Conservation (phyloP, 345 rosid genomes). For the Aquilaria malaccensis region DNA sequence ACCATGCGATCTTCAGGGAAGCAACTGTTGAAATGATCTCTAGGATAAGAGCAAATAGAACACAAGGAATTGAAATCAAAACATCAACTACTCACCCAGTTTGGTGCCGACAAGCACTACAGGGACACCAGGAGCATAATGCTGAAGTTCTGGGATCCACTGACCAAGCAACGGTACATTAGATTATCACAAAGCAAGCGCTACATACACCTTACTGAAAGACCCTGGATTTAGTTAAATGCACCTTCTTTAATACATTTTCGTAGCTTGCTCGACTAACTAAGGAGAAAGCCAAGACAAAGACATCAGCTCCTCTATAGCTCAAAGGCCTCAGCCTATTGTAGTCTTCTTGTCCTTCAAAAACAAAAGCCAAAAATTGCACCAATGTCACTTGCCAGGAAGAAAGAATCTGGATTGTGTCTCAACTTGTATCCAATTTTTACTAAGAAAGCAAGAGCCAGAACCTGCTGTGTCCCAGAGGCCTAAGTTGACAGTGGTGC, state of each 20-base stretch:
- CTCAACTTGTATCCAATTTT: neutral
- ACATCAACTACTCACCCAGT: slow-evolving; percentile 45
- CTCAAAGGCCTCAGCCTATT: slow-evolving; percentile 96
- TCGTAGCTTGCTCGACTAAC: slow-evolving; percentile 97
- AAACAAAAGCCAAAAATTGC: slow-evolving; percentile 11
- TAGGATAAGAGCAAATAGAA: no score
- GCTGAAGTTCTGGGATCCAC: slow-evolving; percentile 99
- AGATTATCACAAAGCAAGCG: slow-evolving; percentile 13
- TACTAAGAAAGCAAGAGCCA: neutral
- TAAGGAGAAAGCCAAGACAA: slow-evolving; percentile 92
- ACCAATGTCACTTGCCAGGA: slow-evolving; percentile 1
- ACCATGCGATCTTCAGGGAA: no score
- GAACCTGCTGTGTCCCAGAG: slow-evolving; percentile 97
- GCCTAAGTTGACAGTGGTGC: slow-evolving; percentile 88
- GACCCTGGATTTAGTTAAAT: slow-evolving; percentile 5
- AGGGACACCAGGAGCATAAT: slow-evolving; percentile 87
- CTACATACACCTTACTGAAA: neutral
- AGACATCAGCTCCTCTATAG: slow-evolving; percentile 95
- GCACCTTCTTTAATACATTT: slow-evolving; percentile 87
- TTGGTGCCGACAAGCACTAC: slow-evolving; percentile 89
- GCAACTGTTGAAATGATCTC: no score
- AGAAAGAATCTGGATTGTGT: neutral
- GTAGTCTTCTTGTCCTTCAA: slow-evolving; percentile 92
- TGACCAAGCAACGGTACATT: slow-evolving; percentile 31
- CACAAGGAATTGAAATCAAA: no score